Evolutionary conservation across 345 rosid genomes (phyloP).

Genomic region (Pistacia vera): DNA sequence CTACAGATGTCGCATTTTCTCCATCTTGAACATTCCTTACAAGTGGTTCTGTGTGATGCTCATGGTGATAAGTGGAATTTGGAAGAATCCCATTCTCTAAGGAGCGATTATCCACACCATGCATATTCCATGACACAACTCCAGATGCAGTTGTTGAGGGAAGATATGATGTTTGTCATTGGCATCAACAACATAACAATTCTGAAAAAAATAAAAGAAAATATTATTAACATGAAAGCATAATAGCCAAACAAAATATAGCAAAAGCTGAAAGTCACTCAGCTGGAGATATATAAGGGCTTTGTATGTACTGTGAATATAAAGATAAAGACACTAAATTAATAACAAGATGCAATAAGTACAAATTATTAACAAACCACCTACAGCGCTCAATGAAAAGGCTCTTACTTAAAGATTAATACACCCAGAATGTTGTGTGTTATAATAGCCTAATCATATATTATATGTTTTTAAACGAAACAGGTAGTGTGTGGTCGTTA

Average conservation of each 20-base stretch:
- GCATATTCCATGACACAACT: too few species aligned
- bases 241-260: too few species aligned
- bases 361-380: background rate
- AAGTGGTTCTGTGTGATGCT: too few species aligned
- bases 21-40: too few species aligned
- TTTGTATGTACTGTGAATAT: background rate
- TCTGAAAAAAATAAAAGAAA: slow-evolving; percentile 36
- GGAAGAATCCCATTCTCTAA: too few species aligned
- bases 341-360: too few species aligned
- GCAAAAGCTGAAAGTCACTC: background rate
- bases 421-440: background rate
- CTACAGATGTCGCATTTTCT: too few species aligned
- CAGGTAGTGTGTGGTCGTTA: too few species aligned
- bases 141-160: too few species aligned
- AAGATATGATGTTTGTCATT: slow-evolving; percentile 42
- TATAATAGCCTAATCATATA: background rate
- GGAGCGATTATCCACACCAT: too few species aligned
- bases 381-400: background rate
- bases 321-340: background rate
- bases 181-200: slow-evolving; percentile 65
- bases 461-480: too few species aligned
- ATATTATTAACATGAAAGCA: background rate
- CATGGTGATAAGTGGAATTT: too few species aligned
- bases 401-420: background rate
- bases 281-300: background rate